Evolutionary conservation across 2,329 filamentous ascomycete genomes (phyloP).

Genomic region (Myriosclerotinia scirpicola): DNA sequence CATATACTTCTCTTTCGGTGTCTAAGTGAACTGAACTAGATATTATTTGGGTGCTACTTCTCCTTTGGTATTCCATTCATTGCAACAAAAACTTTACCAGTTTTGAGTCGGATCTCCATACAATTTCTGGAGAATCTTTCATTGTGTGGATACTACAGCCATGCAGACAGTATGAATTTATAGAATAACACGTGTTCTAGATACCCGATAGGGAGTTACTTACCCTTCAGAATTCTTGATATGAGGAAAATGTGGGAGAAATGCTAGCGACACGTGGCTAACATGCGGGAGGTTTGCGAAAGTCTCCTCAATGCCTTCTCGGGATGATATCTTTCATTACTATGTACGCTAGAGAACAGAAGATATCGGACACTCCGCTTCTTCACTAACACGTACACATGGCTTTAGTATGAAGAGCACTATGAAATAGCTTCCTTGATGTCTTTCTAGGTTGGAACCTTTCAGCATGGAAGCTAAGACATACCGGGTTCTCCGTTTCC

Average conservation of each 20-base stretch:
- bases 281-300: background rate
- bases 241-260: background rate
- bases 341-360: too few species aligned
- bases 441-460: background rate
- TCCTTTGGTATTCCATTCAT: background rate
- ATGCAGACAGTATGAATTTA: background rate
- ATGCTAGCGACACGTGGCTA: too few species aligned
- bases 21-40: background rate
- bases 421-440: too few species aligned
- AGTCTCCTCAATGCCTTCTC: background rate
- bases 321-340: background rate
- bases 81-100: background rate
- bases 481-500: background rate
- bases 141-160: background rate
- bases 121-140: background rate
- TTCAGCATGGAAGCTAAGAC: background rate
- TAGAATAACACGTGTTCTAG: background rate
- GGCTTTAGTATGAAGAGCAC: background rate
- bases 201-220: background rate
- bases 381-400: too few species aligned
- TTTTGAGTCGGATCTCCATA: background rate
- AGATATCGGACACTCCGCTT: too few species aligned
- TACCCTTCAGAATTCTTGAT: background rate
- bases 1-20: background rate
- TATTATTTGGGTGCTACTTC: background rate